A percentile compares a stretch with the other conserved stretches of the same genome.
These are phyloP conservation scores for Fusarium aywerte DNA, from an alignment of 2,329 filamentous ascomycete species.

Conservation along the genomic window DNA sequence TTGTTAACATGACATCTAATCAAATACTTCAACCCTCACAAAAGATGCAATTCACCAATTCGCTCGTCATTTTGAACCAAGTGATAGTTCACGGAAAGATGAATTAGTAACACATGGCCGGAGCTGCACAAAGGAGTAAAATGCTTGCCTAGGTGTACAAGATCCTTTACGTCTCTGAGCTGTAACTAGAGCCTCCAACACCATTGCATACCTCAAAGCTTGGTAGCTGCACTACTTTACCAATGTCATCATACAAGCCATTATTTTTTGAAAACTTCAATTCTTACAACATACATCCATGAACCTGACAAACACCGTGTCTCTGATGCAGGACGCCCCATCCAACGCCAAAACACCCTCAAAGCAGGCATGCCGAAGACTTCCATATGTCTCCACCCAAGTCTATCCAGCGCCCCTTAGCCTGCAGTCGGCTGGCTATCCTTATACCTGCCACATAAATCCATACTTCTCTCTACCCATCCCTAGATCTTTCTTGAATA, in stretches of 20 bases:
- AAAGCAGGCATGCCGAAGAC: conserved; percentile 34
- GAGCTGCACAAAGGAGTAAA: background rate
- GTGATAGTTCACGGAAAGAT: too few species aligned
- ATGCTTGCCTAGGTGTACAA: background rate
- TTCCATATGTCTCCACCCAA: conserved; percentile 20
- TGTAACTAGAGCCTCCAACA: background rate
- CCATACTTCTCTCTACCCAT: conserved; percentile 4
- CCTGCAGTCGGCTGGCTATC: conserved; percentile 13
- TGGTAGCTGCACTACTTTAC: background rate
- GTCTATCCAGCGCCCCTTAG: conserved; percentile 31
- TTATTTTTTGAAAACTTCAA: conserved; percentile 13
- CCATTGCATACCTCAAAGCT: background rate
- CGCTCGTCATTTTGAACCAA: too few species aligned
- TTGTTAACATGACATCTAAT: background rate
- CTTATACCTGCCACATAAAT: conserved; percentile 16
- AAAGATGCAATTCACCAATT: background rate
- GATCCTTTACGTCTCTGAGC: background rate
- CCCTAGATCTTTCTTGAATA: conserved; percentile 10
- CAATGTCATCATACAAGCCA: conserved; percentile 5
- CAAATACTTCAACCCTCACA: background rate
- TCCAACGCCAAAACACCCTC: conserved; percentile 46
- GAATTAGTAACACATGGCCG: too few species aligned
- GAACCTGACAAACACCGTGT: conserved; percentile 43
- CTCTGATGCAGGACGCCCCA: conserved; percentile 46
- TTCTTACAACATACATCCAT: conserved; percentile 24